Percentiles rank a stretch among this genome's conserved stretches.
Evolutionary conservation across 1,284 basidiomycete species (phyloP).

Genomic region (Puccinia novopanici): DNA sequence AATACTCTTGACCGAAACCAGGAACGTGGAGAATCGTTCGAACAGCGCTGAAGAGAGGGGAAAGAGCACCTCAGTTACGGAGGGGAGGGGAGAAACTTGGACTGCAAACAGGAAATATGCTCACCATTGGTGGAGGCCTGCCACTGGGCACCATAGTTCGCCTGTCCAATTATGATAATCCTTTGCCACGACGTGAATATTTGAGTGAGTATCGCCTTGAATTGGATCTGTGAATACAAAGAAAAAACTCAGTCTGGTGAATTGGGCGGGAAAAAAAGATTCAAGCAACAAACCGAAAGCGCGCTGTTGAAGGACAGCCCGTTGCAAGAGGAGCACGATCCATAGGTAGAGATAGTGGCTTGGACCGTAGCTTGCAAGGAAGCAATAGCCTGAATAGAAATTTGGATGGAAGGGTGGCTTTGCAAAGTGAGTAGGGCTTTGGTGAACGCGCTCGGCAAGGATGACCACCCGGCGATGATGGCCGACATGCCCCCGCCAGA

Average conservation of each 20-base stretch:
- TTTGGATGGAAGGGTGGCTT: no score
- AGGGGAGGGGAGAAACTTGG: no score
- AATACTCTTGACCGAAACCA: not conserved
- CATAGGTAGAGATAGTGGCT: not conserved
- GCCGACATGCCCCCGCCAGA: no score
- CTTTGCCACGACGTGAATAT: slow-evolving; percentile 9
- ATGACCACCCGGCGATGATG: no score
- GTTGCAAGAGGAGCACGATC: not conserved
- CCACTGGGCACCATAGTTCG: not conserved
- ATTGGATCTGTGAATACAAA: not conserved
- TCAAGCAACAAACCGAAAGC: not conserved
- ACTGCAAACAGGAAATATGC: not conserved
- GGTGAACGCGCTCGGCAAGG: no score
- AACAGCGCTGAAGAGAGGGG: not conserved
- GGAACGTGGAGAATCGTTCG: not conserved
- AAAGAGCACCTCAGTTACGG: not conserved
- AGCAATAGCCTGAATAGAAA: not conserved
- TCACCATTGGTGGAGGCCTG: not conserved
- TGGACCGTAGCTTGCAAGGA: not conserved
- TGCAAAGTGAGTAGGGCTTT: no score
- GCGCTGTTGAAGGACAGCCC: not conserved
- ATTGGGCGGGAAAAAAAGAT: not conserved
- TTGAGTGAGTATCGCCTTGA: not conserved
- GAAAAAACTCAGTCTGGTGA: not conserved
- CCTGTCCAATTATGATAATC: not conserved